A percentile compares a stretch with the other conserved stretches of the same genome.
These are phyloP conservation scores for Candida endomychidarum DNA, from an alignment of 805 yeast genomes.

Conservation along the genomic window DNA sequence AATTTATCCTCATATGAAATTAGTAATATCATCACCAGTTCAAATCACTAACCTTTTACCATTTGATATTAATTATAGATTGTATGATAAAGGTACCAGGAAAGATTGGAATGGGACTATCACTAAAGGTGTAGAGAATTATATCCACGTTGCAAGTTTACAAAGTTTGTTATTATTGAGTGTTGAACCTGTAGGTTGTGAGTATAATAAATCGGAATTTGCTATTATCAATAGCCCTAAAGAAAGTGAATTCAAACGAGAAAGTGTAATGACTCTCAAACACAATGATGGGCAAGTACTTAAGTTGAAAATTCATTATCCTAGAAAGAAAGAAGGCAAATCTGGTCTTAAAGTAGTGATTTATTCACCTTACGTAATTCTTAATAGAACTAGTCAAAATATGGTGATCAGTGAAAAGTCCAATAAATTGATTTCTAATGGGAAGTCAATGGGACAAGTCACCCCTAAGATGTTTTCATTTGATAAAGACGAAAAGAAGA, in stretches of 20 bases:
- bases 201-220: constrained; percentile 65
- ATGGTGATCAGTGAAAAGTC: constrained; percentile 58
- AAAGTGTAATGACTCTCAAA: constrained; percentile 50
- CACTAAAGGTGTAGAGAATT: constrained; percentile 62
- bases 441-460: constrained; percentile 29
- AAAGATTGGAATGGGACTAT: constrained; percentile 66
- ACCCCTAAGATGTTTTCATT: constrained; percentile 85
- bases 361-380: constrained; percentile 81
- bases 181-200: constrained; percentile 62
- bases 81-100: constrained; percentile 72
- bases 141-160: constrained; percentile 78
- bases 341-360: constrained; percentile 66
- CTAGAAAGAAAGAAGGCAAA: constrained; percentile 47
- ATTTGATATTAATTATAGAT: constrained; percentile 68
- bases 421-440: constrained; percentile 46
- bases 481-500: constrained; percentile 52
- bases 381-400: constrained; percentile 76
- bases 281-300: constrained; percentile 68
- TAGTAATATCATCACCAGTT: constrained; percentile 80
- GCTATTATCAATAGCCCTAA: constrained; percentile 67
- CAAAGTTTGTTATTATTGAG: constrained; percentile 70
- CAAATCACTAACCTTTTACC: constrained; percentile 85
- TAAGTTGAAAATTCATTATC: constrained; percentile 63
- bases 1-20: constrained; percentile 80
- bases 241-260: constrained; percentile 55